phyloP scores from a whole-genome alignment of 2,329 filamentous ascomycete genomes.

The Setomelanomma holmii region DNA sequence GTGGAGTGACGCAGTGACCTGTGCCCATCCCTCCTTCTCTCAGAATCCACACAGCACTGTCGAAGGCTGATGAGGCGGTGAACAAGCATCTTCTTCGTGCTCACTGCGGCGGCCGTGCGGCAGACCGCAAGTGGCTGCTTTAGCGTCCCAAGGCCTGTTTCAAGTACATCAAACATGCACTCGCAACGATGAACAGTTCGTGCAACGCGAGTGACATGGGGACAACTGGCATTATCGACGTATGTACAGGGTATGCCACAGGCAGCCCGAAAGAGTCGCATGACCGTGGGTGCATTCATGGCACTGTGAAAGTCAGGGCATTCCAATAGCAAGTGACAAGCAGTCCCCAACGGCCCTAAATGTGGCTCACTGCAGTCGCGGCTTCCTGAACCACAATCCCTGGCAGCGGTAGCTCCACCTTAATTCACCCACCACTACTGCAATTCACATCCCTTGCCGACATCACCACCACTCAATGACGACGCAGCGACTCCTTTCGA shows the following conservation, averaged over 20 bases:
- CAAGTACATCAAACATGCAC: constrained; percentile 12
- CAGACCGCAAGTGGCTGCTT: constrained; percentile 12
- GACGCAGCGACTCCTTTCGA: background rate
- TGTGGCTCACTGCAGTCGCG: constrained; percentile 3
- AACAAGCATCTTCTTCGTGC: constrained; percentile 2
- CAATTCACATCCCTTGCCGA: constrained; percentile 13
- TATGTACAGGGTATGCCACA: constrained; percentile 1
- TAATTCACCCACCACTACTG: constrained; percentile 22
- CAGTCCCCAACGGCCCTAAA: too few species aligned
- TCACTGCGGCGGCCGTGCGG: constrained; percentile 2
- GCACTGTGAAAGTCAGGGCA: background rate
- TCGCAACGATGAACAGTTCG: constrained; percentile 14
- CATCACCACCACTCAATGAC: constrained; percentile 5
- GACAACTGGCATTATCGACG: constrained; percentile 14
- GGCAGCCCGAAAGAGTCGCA: background rate
- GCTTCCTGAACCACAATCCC: constrained; percentile 11
- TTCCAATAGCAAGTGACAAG: too few species aligned
- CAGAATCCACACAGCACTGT: too few species aligned
- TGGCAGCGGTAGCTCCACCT: constrained; percentile 16
- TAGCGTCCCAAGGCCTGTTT: constrained; percentile 21
- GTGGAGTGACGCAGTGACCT: too few species aligned
- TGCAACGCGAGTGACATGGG: constrained; percentile 7
- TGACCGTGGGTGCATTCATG: background rate
- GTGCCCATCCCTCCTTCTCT: too few species aligned
- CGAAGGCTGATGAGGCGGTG: constrained; percentile 1